These are phyloP conservation scores for Erythrobasidium hasegawianum DNA, from an alignment of 1,284 basidiomycete genomes.

Conservation along the genomic window DNA sequence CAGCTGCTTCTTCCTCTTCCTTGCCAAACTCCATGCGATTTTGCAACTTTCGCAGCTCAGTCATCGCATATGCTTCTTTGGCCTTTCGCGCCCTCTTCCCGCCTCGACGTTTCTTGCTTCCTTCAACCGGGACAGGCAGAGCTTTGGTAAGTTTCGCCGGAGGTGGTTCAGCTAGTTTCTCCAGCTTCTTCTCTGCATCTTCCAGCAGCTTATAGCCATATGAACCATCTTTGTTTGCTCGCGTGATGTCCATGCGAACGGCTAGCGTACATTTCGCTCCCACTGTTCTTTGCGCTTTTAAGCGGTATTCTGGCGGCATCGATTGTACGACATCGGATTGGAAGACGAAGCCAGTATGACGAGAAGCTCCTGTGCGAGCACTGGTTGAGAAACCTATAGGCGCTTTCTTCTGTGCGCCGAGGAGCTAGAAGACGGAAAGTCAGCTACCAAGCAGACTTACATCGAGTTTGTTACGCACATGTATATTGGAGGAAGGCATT, in stretches of 20 bases:
- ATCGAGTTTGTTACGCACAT: conserved; percentile 58
- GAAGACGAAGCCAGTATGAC: conserved; percentile 96
- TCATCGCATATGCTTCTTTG: conserved; percentile 94
- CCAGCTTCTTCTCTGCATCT: conserved; percentile 86
- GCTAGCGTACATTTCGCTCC: conserved; percentile 88
- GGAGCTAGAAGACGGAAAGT: conserved; percentile 58
- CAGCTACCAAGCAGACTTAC: background rate
- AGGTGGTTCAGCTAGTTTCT: conserved; percentile 87
- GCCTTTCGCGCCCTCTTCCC: conserved; percentile 92
- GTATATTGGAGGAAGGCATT: conserved; percentile 93
- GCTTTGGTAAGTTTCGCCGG: conserved; percentile 92
- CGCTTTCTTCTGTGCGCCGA: conserved; percentile 89
- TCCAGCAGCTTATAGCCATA: conserved; percentile 77
- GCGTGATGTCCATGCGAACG: conserved; percentile 85
- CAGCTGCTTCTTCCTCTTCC: conserved; percentile 90
- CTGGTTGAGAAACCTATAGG: conserved; percentile 72
- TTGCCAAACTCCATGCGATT: conserved; percentile 96
- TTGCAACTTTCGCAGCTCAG: conserved; percentile 92
- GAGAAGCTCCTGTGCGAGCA: conserved; percentile 60
- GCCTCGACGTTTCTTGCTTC: conserved; percentile 83
- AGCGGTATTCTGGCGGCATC: conserved; percentile 83
- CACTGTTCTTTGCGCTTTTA: conserved; percentile 87
- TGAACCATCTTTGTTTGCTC: conserved; percentile 64
- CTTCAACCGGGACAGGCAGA: conserved; percentile 91
- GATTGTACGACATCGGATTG: conserved; percentile 82